phyloP scores from a whole-genome alignment of 139 green algal genomes.

The Parachlorella kessleri region DNA sequence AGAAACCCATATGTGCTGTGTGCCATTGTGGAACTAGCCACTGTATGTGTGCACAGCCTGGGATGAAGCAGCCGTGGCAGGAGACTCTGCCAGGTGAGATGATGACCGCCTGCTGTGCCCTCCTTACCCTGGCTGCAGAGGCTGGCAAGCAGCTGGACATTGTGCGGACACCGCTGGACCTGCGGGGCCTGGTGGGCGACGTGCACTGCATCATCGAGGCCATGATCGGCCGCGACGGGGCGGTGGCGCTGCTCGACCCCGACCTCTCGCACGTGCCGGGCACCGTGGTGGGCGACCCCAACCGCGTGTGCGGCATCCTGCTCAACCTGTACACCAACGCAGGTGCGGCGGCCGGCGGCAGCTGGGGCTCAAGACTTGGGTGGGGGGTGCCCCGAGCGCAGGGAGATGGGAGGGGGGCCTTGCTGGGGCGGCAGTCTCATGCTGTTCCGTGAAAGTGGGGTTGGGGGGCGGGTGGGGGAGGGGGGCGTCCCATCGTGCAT shows the following conservation, averaged over 20 bases:
- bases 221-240: slow-evolving; percentile 60
- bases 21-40: no score
- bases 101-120: neutral
- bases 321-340: slow-evolving; percentile 90
- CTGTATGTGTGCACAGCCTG: no score
- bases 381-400: no score
- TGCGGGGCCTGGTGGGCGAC: slow-evolving; percentile 66
- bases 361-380: no score
- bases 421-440: no score
- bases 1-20: no score
- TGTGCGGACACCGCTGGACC: slow-evolving; percentile 63
- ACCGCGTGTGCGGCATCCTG: slow-evolving; percentile 78
- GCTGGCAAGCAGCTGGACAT: slow-evolving; percentile 79
- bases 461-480: no score
- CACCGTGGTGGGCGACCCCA: slow-evolving; percentile 55
- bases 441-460: no score
- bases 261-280: slow-evolving; percentile 24
- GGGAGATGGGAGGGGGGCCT: no score
- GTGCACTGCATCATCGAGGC: slow-evolving; percentile 87
- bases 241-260: slow-evolving; percentile 45
- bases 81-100: no score
- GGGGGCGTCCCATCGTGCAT: no score
- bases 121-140: slow-evolving; percentile 20
- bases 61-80: no score
- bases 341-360: slow-evolving; percentile 3